Percentiles rank a stretch among this genome's conserved stretches.
Evolutionary conservation across 192 early-diverging fungal species (phyloP).

Genomic region (Coemansia sp.): DNA sequence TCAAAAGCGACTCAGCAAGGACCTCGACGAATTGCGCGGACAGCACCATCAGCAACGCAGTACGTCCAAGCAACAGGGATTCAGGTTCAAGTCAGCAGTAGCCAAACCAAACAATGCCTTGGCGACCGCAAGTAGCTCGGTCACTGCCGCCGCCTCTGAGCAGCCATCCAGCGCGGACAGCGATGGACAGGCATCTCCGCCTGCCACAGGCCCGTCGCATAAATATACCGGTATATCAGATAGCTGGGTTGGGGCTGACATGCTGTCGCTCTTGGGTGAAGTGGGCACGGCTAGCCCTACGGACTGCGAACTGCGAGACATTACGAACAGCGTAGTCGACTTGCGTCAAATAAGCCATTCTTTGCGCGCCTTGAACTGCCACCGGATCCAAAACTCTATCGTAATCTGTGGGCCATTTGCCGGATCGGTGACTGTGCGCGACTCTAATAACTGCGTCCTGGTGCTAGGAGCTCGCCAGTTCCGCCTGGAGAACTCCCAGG

Average conservation of each 20-base stretch:
- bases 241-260: constrained; percentile 14
- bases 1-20: constrained; percentile 38
- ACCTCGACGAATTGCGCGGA: constrained; percentile 36
- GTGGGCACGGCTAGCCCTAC: not conserved
- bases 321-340: constrained; percentile 67
- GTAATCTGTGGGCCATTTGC: constrained; percentile 67
- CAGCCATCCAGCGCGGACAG: not conserved
- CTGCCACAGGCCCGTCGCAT: not conserved
- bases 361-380: constrained; percentile 77
- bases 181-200: not conserved
- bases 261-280: not conserved
- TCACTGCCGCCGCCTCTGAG: not conserved
- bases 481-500: constrained; percentile 74
- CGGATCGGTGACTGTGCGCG: constrained; percentile 75
- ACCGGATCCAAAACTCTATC: constrained; percentile 66
- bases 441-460: constrained; percentile 63
- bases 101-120: constrained; percentile 4
- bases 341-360: constrained; percentile 55
- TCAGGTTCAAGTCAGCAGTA: constrained; percentile 39
- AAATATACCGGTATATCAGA: not conserved
- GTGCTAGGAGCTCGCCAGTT: constrained; percentile 82
- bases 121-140: not conserved
- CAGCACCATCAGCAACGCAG: constrained; percentile 15
- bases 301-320: constrained; percentile 51
- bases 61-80: constrained; percentile 16